A percentile compares a stretch with the other conserved stretches of the same genome.
These are phyloP conservation scores for Taphrina deformans DNA, from an alignment of 1,139 yeast species.

Conservation along the genomic window DNA sequence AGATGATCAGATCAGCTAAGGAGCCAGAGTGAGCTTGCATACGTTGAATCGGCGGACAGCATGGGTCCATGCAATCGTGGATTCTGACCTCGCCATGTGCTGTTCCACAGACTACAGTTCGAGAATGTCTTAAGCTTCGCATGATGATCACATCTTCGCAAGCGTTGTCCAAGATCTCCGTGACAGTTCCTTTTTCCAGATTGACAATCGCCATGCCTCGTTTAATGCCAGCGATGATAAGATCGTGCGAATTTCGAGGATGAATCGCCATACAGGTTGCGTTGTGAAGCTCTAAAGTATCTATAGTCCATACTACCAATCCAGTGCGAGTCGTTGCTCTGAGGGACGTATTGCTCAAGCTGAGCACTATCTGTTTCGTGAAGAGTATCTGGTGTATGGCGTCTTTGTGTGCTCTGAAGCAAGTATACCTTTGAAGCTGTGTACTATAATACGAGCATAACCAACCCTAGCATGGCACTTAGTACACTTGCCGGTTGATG, in stretches of 20 bases:
- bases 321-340: conserved; percentile 47
- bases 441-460: conserved; percentile 53
- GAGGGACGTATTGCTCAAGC: conserved; percentile 44
- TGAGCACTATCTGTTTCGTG: conserved; percentile 45
- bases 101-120: conserved; percentile 77
- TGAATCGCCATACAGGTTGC: conserved; percentile 44
- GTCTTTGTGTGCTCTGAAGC: conserved; percentile 44
- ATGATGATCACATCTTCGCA: conserved; percentile 50
- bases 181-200: conserved; percentile 54
- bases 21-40: conserved; percentile 75
- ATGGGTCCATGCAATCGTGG: conserved; percentile 17
- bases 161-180: conserved; percentile 43
- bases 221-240: conserved; percentile 53
- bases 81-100: conserved; percentile 48
- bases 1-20: conserved; percentile 73
- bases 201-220: conserved; percentile 60
- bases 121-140: conserved; percentile 70
- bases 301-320: conserved; percentile 41
- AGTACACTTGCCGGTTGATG: neutral
- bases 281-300: conserved; percentile 43
- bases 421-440: conserved; percentile 51
- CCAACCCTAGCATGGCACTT: conserved; percentile 47
- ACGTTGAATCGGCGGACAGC: conserved; percentile 51
- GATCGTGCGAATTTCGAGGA: conserved; percentile 47
- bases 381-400: conserved; percentile 44